Evolutionary conservation across 1,139 yeast genomes (phyloP), one percentile per base, ranked within the genome.

Genomic region (Scheffersomyces quercinus): DNA sequence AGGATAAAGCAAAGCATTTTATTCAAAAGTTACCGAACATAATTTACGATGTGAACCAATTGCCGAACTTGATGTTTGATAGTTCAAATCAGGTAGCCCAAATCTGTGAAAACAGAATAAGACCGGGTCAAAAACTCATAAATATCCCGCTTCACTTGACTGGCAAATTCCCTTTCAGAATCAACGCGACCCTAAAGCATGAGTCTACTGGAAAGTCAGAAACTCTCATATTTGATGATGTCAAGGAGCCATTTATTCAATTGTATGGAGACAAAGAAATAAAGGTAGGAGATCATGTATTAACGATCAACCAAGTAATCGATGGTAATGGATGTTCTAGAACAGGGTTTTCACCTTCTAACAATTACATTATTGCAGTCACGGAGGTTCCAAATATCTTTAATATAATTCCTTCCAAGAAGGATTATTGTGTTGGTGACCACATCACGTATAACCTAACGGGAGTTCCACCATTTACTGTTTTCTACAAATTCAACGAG

Each of bases 391-490:
- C 98, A 8, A 77, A 80, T 48, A 81, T 90, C 7, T 65, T 62
- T 32, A 70, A 64, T 43, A 68, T 45, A 7, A 68, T 67, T 9
- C 62, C 76, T 1, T 59, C 64, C 15, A 66, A 68, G 29, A 74
- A 77, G 1, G 60, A 71, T 53, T 86, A 82, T 56, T 93, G 99
- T 75, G 97, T 91, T 32, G 99, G 99, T 3, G 98, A 93, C 49
- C 86, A 88, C 51, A 80, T 93, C 26, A 75, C 85, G 0, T 88
- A 88, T 59, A 80, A 84, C 48, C 65, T 93, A 48, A 79, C 80
- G 11, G 99, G 99, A 4, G 73, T 79, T 3, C 79, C 96, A 0
- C 97, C 97, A 24, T 90, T 88, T 62, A 76, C 75, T 1, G 77
- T 95, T 3, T 79, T 73, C 40, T 93, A 93, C 60, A 77, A 77